Evolutionary conservation across 1,284 basidiomycete genomes (phyloP).

Genomic region (Marasmius oreades): DNA sequence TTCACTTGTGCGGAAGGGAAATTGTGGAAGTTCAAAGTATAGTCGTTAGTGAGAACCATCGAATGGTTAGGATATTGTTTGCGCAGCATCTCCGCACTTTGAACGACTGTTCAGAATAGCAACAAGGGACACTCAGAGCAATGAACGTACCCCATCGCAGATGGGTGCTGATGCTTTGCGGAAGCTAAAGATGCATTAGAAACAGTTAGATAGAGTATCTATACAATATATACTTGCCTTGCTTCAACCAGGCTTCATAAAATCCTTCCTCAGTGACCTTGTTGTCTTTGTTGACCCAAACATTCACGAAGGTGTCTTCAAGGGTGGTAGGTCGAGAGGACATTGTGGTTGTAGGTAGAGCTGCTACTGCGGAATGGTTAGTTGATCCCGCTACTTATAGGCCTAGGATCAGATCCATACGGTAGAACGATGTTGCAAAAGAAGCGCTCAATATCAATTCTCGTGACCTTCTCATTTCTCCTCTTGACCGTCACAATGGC

Average conservation of each 20-base stretch:
- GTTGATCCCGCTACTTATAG: not conserved
- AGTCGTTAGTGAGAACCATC: slow-evolving; percentile 50
- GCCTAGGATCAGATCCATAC: no score
- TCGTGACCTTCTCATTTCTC: not conserved
- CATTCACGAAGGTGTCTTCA: slow-evolving; percentile 14
- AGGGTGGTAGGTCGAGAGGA: not conserved
- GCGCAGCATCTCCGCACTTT: slow-evolving; percentile 49
- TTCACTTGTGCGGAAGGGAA: slow-evolving; percentile 47
- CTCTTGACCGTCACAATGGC: slow-evolving; percentile 39
- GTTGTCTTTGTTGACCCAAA: slow-evolving; percentile 12
- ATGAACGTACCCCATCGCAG: slow-evolving; percentile 42
- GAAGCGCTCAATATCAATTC: not conserved
- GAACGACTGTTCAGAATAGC: slow-evolving; percentile 1
- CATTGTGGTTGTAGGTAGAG: not conserved
- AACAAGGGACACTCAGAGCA: not conserved
- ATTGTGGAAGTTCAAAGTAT: slow-evolving; percentile 41
- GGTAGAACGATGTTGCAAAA: no score
- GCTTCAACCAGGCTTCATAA: slow-evolving; percentile 5
- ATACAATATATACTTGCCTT: not conserved
- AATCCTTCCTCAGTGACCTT: slow-evolving; percentile 4
- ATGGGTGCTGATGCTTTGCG: slow-evolving; percentile 40
- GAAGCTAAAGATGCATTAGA: slow-evolving; percentile 38
- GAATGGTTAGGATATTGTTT: slow-evolving; percentile 61
- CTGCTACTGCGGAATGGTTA: not conserved
- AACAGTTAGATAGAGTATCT: not conserved